Conservation (phyloP, 225 moss, liverwort and hornwort genomes). For the Straminergon stramineum region DNA sequence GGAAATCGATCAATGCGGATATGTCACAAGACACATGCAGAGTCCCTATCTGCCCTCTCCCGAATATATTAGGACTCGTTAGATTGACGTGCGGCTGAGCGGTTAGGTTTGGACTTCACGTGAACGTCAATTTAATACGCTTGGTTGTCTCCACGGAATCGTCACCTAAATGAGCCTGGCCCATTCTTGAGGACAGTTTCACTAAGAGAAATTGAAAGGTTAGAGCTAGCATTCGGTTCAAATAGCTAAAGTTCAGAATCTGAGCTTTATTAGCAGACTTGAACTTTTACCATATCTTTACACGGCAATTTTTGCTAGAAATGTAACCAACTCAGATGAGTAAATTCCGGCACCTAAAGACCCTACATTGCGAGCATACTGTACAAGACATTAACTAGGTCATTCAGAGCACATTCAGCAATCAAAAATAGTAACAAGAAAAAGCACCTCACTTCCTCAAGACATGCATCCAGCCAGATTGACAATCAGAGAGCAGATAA, state of each 20-base stretch:
- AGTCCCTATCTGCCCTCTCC: not conserved
- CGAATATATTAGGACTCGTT: not conserved
- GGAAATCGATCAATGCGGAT: not conserved
- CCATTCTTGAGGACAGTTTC: not conserved
- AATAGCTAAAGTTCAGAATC: not conserved
- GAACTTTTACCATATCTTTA: not conserved
- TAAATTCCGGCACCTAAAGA: not conserved
- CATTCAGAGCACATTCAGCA: not conserved
- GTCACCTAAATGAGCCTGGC: not conserved
- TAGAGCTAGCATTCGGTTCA: not conserved
- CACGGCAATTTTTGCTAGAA: not conserved
- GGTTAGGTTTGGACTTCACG: constrained; percentile 17
- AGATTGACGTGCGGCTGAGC: not conserved
- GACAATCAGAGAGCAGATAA: not conserved
- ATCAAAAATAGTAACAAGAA: not conserved
- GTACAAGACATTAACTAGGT: not conserved
- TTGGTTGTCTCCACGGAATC: not conserved
- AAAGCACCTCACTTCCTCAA: not conserved
- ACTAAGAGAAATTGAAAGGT: not conserved
- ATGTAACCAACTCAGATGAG: not conserved
- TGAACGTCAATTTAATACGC: not conserved
- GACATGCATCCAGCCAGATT: not conserved
- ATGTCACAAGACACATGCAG: not conserved
- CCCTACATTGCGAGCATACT: not conserved
- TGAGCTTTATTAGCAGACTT: not conserved